phyloP scores from a whole-genome alignment of 2,329 filamentous ascomycete species.

The Colletotrichum costaricense region DNA sequence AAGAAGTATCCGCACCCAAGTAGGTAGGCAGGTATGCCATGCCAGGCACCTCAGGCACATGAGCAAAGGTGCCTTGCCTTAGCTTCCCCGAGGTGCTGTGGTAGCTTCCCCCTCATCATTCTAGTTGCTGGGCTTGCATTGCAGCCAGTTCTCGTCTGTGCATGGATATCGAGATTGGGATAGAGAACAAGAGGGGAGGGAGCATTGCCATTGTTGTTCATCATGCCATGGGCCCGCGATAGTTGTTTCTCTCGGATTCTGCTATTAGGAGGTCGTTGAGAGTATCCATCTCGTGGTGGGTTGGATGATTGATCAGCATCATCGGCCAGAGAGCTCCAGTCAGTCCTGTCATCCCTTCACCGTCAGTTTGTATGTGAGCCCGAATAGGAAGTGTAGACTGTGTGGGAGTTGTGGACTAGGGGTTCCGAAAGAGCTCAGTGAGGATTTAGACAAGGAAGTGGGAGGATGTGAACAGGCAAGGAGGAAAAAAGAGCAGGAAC shows the following conservation, averaged over 20 bases:
- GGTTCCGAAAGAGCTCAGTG: constrained; percentile 13
- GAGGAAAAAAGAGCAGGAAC: background rate
- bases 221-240: background rate
- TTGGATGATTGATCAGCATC: background rate
- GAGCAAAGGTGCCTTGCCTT: constrained; percentile 21
- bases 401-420: constrained; percentile 22
- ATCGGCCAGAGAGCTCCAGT: background rate
- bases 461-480: background rate
- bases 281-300: background rate
- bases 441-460: background rate
- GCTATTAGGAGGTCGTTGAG: background rate
- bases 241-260: background rate
- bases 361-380: background rate
- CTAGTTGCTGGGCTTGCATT: background rate
- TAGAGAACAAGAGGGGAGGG: background rate
- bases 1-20: too few relatives aligned
- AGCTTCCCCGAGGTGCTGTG: background rate
- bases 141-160: background rate
- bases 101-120: background rate
- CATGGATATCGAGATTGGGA: background rate
- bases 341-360: constrained; percentile 24
- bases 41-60: constrained; percentile 10
- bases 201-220: background rate
- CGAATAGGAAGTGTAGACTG: constrained; percentile 26
- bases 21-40: background rate